Conservation (phyloP, 2,329 filamentous ascomycete genomes). For the Claviceps arundinis region DNA sequence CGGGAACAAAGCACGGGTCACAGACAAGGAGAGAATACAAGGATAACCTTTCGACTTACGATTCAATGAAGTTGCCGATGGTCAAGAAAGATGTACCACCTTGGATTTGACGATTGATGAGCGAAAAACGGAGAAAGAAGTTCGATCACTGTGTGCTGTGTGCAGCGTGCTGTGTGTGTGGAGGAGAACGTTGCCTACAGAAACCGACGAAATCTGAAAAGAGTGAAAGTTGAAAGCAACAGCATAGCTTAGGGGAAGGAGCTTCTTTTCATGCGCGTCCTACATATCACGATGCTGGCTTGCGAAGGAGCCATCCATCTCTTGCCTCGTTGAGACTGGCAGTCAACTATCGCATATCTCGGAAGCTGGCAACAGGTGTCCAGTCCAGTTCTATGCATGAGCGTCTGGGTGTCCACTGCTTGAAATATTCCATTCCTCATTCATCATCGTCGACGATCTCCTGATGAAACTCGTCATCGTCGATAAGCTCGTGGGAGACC, state of each 20-base stretch:
- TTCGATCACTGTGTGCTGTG: neutral
- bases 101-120: neutral
- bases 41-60: neutral
- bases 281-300: no score
- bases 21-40: neutral
- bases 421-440: neutral
- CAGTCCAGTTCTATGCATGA: neutral
- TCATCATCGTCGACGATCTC: no score
- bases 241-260: conserved; percentile 4
- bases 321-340: no score
- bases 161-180: neutral
- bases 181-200: neutral
- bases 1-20: no score
- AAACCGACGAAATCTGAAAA: neutral
- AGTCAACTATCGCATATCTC: neutral
- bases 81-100: neutral
- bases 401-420: neutral
- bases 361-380: neutral
- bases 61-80: neutral
- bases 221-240: neutral
- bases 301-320: no score
- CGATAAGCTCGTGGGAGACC: no score
- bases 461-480: no score
- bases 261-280: neutral
- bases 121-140: neutral